Evolutionary conservation across 345 rosid species (phyloP), one percentile per base, ranked within the genome.

Genomic region (Dipteronia sinensis): DNA sequence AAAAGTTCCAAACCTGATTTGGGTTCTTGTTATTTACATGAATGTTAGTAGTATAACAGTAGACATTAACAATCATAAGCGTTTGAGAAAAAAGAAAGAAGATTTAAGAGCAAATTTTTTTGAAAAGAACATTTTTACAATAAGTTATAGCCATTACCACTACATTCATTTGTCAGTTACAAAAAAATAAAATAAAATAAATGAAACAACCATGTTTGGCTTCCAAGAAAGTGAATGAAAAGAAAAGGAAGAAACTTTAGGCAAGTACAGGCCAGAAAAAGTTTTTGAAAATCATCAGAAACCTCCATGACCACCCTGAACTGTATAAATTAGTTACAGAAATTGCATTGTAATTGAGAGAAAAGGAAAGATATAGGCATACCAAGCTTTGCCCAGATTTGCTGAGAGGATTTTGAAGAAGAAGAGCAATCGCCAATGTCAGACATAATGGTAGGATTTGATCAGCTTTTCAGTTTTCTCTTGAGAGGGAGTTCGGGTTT

Each of bases 361-460:
- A 46, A 64, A 76, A 4, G 31, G 12, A 46, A 69, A 70, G 51
- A 63, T 55, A 66, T 7, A 17, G 25, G 22, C 56, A 51, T 76
- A 88, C 92, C 92, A 11, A 88, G 85, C 82, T 85, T 88, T 16
- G 90, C 92, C 92, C 90, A 88, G 73, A 85, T 79, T n/a, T 71
- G 81, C 51, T 79, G 67, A 13, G 83, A 85, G 63, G 73, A 61
- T 15, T 67, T 81, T 1, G 83, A 76, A 72, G 86, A 69, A 77
- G 91, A 88, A 75, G 38, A 34, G 38, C 85, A 80, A 75, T 85
- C 84, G 4, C 86, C 87, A 75, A 63, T 65, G 70, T 88, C 91
- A 73, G 67, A 7, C 77, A 67, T 61, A 77, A 65, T n/a, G 19
- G 46, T 42, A 42, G 46, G 46, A 42, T 42, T 42, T 42, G 46